Percentiles rank a stretch among this genome's conserved stretches.
Conservation (phyloP, 768 basidiomycete genomes). For the Suillus bovinus region DNA sequence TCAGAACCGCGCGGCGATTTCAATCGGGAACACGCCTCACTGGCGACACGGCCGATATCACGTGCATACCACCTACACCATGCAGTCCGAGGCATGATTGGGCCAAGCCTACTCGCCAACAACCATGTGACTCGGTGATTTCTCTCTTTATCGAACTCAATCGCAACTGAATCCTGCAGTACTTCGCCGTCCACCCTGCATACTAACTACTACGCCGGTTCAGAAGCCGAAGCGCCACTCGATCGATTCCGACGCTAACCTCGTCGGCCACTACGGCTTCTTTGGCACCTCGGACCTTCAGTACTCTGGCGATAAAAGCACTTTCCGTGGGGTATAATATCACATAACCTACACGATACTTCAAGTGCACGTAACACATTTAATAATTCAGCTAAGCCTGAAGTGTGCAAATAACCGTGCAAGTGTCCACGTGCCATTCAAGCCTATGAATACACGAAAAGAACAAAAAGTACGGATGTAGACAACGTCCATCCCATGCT, state of each 20-base stretch:
- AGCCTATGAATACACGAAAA: background rate
- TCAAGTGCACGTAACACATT: background rate
- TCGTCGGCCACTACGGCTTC: background rate
- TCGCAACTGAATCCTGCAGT: background rate
- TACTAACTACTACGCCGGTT: background rate
- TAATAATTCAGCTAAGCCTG: background rate
- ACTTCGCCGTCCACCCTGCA: background rate
- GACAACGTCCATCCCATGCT: slow-evolving; percentile 1
- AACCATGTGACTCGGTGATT: background rate
- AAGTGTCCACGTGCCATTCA: background rate
- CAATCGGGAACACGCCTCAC: no score
- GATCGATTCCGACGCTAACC: background rate
- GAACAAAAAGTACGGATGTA: background rate
- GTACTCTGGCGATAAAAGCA: background rate
- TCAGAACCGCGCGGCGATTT: no score
- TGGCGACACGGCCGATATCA: background rate
- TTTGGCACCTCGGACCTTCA: background rate
- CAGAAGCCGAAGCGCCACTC: background rate
- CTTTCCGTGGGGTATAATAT: background rate
- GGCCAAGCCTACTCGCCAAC: background rate
- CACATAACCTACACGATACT: background rate
- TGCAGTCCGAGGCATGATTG: background rate
- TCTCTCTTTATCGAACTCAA: background rate
- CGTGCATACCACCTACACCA: background rate
- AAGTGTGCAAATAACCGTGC: background rate